phyloP scores from a whole-genome alignment of 441 rosid genomes.

The Flueggea neowawraea region DNA sequence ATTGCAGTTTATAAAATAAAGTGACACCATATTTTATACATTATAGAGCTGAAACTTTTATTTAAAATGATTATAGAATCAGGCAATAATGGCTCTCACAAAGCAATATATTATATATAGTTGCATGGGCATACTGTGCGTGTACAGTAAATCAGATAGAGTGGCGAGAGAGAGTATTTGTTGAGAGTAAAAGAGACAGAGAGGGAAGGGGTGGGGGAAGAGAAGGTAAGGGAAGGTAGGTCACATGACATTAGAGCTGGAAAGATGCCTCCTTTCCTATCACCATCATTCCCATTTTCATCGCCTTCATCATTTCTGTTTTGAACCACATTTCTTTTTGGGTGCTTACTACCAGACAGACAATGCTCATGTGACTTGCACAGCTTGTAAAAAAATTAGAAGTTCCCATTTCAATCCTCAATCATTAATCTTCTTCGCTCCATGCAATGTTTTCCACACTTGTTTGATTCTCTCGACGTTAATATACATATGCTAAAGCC shows the following conservation, averaged over 20 bases:
- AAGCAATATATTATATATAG: no score
- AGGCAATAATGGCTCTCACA: no score
- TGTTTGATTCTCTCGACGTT: no score
- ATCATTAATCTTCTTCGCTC: slow-evolving; percentile 10
- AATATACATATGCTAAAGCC: no score
- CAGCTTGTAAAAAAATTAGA: slow-evolving; percentile 4
- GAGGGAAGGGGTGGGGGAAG: background rate
- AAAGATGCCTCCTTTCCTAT: slow-evolving; percentile 24
- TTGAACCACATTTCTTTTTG: slow-evolving; percentile 23
- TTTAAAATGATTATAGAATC: no score
- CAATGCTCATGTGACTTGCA: slow-evolving; percentile 16
- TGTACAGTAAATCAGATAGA: no score
- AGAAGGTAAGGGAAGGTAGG: slow-evolving; percentile 6
- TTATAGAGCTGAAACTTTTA: no score
- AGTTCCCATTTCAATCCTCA: background rate
- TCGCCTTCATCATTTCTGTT: slow-evolving; percentile 43
- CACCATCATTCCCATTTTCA: slow-evolving; percentile 38
- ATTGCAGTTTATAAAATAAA: no score
- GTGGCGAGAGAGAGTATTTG: no score
- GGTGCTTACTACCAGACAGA: background rate
- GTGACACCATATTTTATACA: no score
- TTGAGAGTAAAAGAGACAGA: no score
- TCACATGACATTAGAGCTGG: slow-evolving; percentile 36
- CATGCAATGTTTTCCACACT: slow-evolving; percentile 10
- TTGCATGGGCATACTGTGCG: no score